A percentile compares a stretch with the other conserved stretches of the same genome.
phyloP scores from a whole-genome alignment of 345 rosid genomes.

The Angophora floribunda region DNA sequence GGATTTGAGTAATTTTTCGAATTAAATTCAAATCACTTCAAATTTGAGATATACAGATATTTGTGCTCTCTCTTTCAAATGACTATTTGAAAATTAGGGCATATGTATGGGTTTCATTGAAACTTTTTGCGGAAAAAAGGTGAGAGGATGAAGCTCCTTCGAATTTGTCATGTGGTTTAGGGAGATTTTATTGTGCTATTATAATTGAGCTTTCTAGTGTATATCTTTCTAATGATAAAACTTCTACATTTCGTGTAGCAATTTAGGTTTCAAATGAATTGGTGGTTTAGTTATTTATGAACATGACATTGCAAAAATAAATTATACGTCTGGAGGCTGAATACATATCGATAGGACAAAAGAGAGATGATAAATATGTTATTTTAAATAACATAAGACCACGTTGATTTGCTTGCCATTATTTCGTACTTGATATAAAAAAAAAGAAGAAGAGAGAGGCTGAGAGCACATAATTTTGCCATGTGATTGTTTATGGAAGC shows the following conservation, averaged over 20 bases:
- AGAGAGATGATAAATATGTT: not conserved
- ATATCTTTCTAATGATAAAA: not conserved
- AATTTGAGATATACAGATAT: not conserved
- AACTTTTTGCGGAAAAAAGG: not conserved
- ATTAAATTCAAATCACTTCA: not conserved
- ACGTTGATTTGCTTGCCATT: not conserved
- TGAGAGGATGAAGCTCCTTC: not conserved
- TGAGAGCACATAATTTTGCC: not conserved
- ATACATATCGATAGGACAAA: not conserved
- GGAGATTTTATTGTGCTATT: not conserved
- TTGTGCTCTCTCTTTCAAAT: not conserved
- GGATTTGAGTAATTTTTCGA: not conserved
- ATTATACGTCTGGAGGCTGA: not conserved
- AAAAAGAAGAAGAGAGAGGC: too few relatives aligned
- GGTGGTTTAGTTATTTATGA: not conserved
- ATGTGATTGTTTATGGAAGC: not conserved
- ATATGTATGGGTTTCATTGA: not conserved
- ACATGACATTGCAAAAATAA: not conserved
- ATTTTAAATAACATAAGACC: not conserved
- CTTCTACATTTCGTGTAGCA: not conserved
- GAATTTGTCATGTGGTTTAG: not conserved
- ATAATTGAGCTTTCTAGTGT: not conserved
- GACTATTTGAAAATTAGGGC: not conserved
- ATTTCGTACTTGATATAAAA: not conserved
- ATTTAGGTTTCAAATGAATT: not conserved